These are phyloP conservation scores for Adansonia digitata DNA, from an alignment of 345 rosid genomes.

Conservation along the genomic window DNA sequence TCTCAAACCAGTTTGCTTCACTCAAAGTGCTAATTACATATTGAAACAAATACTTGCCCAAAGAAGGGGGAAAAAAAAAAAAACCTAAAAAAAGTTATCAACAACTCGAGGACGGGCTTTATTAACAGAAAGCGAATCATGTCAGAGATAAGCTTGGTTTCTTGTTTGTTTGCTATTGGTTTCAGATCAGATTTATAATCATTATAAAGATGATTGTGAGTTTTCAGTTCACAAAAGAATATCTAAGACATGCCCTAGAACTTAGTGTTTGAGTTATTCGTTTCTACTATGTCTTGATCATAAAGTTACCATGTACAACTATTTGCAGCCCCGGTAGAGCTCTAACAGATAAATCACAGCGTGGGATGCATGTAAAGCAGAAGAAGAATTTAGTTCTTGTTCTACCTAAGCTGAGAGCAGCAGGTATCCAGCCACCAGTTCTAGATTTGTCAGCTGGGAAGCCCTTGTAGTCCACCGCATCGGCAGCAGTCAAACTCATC, in stretches of 20 bases:
- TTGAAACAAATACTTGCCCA: too few species aligned
- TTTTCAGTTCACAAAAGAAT: too few species aligned
- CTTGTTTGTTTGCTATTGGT: background rate
- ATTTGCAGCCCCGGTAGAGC: background rate
- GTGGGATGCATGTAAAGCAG: background rate
- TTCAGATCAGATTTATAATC: too few species aligned
- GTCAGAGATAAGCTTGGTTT: background rate
- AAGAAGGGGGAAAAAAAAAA: too few species aligned
- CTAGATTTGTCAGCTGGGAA: slow-evolving; percentile 52
- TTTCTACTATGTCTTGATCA: background rate
- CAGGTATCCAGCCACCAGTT: slow-evolving; percentile 67
- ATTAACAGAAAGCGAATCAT: too few species aligned
- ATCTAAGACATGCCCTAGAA: too few species aligned
- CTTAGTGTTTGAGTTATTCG: background rate
- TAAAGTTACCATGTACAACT: background rate
- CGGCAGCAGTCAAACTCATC: slow-evolving; percentile 33
- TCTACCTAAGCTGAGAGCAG: slow-evolving; percentile 61
- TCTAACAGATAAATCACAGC: background rate
- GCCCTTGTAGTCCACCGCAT: slow-evolving; percentile 54
- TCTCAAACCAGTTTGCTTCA: background rate
- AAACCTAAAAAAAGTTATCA: too few species aligned
- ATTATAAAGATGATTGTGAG: too few species aligned
- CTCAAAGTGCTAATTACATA: background rate
- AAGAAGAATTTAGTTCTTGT: background rate
- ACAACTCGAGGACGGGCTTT: too few species aligned